Evolutionary conservation across 805 yeast species (phyloP), one percentile per base, ranked within the genome.

Genomic region (Yarrowia alimentaria): DNA sequence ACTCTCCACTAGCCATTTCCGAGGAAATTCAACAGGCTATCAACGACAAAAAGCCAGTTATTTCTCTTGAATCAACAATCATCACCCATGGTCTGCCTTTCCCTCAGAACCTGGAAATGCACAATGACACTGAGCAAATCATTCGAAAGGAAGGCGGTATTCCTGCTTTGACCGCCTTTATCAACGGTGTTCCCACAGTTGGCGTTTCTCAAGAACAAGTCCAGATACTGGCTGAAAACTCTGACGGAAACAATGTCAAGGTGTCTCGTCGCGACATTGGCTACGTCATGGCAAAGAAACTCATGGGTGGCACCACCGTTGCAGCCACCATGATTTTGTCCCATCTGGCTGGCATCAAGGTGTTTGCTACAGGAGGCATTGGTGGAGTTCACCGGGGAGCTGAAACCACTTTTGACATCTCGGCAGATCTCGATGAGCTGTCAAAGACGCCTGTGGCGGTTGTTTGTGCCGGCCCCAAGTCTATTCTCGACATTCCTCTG

Each of bases 391-490:
- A 88, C 60, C 74, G 86, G 52, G 85, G 84, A 6, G 91, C 85
- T 16, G 83, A 84, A 51, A 57, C 67, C 21, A 79, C 89, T 1
- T 76, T 86, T 80, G 96, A 88, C 64, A 72, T 88, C 18, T 81
- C 90, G 59, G 95, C 95, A 2, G 96, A 88, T 65, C 73, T 88
- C 55, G 90, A 87, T 43, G 96, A 88, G 61, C 70, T 89, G 50
- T 83, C 89, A 1, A 73, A 80, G 52, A 89, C 95, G 0, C 86
- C 90, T 0, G 88, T 88, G 1, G 80, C 88, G 0, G 96, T 88
- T n/a, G 90, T 88, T 8, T 88, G 96, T 63, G 81, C 95, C 6
- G 96, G 96, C 0, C 95, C 96, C 1, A 88, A 88, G 63, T 80
- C 89, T 29, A 87, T 88, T 48, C 68, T 88, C 52, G 96, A 88